Evolutionary conservation across 2,329 filamentous ascomycete species (phyloP).

Genomic region (Harringtonia lauricola): DNA sequence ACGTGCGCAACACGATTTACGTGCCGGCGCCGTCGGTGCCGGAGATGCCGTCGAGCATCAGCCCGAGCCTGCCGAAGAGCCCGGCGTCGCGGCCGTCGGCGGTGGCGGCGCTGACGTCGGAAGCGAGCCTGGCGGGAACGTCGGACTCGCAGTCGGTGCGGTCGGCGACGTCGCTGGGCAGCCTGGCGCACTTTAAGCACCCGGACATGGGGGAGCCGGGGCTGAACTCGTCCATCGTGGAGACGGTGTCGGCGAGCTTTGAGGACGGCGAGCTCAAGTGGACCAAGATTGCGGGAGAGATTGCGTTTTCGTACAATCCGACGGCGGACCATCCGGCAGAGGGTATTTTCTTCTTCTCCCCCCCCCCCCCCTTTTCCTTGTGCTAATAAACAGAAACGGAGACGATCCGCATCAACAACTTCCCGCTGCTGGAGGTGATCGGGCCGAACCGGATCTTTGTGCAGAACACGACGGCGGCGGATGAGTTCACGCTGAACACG

Average conservation of each 20-base stretch:
- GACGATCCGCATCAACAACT: slow-evolving; percentile 77
- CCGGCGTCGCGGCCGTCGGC: slow-evolving; percentile 32
- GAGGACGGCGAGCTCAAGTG: slow-evolving; percentile 61
- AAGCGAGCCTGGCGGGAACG: slow-evolving; percentile 43
- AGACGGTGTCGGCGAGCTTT: slow-evolving; percentile 80
- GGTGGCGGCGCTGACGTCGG: slow-evolving; percentile 48
- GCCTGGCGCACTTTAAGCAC: slow-evolving; percentile 61
- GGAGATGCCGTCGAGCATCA: slow-evolving; percentile 18
- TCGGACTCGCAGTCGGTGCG: slow-evolving; percentile 89
- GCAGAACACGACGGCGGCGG: slow-evolving; percentile 52
- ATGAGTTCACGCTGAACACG: slow-evolving; percentile 71
- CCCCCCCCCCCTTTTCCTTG: not conserved
- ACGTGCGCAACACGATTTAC: slow-evolving; percentile 86
- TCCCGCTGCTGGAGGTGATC: slow-evolving; percentile 77
- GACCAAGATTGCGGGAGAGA: slow-evolving; percentile 71
- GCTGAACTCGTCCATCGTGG: slow-evolving; percentile 79
- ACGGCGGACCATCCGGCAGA: slow-evolving; percentile 33
- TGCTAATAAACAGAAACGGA: slow-evolving; percentile 34
- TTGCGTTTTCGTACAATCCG: slow-evolving; percentile 73
- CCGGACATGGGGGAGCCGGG: slow-evolving; percentile 71
- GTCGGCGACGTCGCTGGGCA: slow-evolving; percentile 70
- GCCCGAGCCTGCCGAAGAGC: slow-evolving; percentile 14
- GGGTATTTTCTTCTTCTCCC: slow-evolving; percentile 29
- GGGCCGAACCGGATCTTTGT: slow-evolving; percentile 91
- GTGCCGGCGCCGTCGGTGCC: slow-evolving; percentile 45